These are phyloP conservation scores for Didymella lethalis DNA, from an alignment of 2,329 filamentous ascomycete species.

Conservation along the genomic window DNA sequence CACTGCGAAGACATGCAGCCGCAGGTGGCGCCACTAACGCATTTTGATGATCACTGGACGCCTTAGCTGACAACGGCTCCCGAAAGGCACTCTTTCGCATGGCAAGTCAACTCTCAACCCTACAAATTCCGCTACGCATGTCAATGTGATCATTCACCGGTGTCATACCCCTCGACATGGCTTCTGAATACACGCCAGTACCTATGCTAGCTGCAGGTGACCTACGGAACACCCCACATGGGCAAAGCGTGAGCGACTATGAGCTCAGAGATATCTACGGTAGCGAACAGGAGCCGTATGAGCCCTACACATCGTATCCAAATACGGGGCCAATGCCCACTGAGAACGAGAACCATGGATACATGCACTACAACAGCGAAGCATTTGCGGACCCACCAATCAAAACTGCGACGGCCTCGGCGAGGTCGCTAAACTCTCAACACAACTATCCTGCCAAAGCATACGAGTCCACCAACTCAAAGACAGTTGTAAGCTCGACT, in stretches of 20 bases:
- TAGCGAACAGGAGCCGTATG: constrained; percentile 1
- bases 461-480: neutral
- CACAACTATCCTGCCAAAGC: neutral
- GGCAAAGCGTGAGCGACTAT: neutral
- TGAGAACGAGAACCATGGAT: neutral
- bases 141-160: neutral
- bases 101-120: neutral
- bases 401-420: neutral
- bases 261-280: neutral
- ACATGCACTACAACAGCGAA: neutral
- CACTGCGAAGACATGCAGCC: neutral
- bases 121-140: neutral
- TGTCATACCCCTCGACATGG: neutral
- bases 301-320: neutral
- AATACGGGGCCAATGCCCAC: neutral
- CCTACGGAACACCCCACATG: neutral
- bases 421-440: neutral
- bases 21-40: neutral
- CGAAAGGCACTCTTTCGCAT: neutral
- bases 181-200: constrained; percentile 5
- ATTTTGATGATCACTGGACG: neutral
- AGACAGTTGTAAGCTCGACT: neutral
- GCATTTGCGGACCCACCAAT: neutral
- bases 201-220: neutral
- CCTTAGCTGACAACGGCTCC: neutral